Conservation (phyloP, 75 land plant species). For the Chamaecyparis obtusa region DNA sequence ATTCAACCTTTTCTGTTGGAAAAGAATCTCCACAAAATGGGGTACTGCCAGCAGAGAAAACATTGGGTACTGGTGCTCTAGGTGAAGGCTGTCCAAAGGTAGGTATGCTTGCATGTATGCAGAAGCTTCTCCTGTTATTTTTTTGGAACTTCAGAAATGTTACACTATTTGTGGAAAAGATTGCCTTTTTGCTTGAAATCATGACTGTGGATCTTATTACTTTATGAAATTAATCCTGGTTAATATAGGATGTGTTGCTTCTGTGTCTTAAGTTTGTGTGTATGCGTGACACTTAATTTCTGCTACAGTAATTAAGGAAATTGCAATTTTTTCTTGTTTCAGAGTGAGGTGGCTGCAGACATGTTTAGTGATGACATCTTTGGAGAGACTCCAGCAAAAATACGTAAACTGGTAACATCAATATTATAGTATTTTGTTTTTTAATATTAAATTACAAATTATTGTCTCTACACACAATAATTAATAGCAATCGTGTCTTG, state of each 20-base stretch:
- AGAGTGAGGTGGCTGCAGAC: conserved; percentile 80
- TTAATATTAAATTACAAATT: not conserved
- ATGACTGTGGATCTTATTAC: not conserved
- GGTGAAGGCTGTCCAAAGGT: conserved; percentile 97
- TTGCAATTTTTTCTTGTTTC: conserved; percentile 14
- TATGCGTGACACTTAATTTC: not conserved
- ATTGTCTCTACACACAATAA: not conserved
- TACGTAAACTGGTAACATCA: conserved; percentile 62
- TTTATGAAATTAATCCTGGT: not conserved
- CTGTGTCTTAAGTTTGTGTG: not conserved
- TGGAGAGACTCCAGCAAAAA: conserved; percentile 93
- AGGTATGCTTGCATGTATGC: conserved; percentile 6
- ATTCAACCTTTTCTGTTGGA: conserved; percentile 47
- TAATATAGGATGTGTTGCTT: not conserved
- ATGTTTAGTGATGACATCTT: conserved; percentile 97
- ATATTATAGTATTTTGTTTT: not conserved
- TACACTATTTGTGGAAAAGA: not conserved
- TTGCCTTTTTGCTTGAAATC: not conserved
- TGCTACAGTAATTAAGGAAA: not conserved
- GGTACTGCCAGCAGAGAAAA: conserved; percentile 18
- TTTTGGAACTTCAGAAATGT: not conserved
- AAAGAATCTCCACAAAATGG: conserved; percentile 65
- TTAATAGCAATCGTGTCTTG: not conserved
- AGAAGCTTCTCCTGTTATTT: not conserved
- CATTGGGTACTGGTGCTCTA: conserved; percentile 45